Evolutionary conservation across 1,284 basidiomycete genomes (phyloP).

Genomic region (Leccinum subrobustum): DNA sequence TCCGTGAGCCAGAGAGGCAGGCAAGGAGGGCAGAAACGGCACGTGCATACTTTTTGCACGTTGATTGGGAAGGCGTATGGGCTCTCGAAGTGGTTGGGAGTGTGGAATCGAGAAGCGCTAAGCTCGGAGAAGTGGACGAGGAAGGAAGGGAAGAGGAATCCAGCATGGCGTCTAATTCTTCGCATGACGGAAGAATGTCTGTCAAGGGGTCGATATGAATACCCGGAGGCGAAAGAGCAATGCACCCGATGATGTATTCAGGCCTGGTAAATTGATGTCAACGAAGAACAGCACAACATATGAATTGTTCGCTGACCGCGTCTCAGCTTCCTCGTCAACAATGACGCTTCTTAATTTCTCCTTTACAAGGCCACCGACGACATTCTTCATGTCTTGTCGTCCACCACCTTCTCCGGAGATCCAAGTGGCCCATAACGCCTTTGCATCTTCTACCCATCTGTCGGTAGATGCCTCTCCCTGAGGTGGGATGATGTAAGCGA

Average conservation of each 20-base stretch:
- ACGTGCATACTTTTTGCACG: slow-evolving; percentile 71
- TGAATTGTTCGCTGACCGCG: slow-evolving; percentile 37
- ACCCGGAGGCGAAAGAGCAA: slow-evolving; percentile 34
- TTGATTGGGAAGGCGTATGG: slow-evolving; percentile 32
- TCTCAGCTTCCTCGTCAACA: slow-evolving; percentile 39
- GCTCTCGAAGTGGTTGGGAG: slow-evolving; percentile 42
- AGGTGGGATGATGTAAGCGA: slow-evolving; percentile 22
- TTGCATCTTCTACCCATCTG: slow-evolving; percentile 22
- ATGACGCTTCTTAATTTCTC: slow-evolving; percentile 43
- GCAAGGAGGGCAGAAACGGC: slow-evolving; percentile 59
- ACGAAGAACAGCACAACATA: not conserved
- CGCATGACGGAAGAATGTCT: slow-evolving; percentile 55
- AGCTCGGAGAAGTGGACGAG: slow-evolving; percentile 51
- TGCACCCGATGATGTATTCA: slow-evolving; percentile 43
- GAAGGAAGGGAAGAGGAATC: slow-evolving; percentile 40
- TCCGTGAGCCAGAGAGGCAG: slow-evolving; percentile 60
- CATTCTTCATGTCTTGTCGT: slow-evolving; percentile 17
- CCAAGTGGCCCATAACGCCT: slow-evolving; percentile 42
- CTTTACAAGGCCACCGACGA: slow-evolving; percentile 39
- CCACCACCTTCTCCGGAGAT: slow-evolving; percentile 18
- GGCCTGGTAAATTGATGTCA: slow-evolving; percentile 38
- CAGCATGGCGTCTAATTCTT: slow-evolving; percentile 50
- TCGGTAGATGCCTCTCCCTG: slow-evolving; percentile 7
- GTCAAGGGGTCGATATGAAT: slow-evolving; percentile 37
- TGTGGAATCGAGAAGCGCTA: slow-evolving; percentile 64